A percentile compares a stretch with the other conserved stretches of the same genome.
Conservation (phyloP, 805 yeast genomes). For the Barnettozyma salicaria region DNA sequence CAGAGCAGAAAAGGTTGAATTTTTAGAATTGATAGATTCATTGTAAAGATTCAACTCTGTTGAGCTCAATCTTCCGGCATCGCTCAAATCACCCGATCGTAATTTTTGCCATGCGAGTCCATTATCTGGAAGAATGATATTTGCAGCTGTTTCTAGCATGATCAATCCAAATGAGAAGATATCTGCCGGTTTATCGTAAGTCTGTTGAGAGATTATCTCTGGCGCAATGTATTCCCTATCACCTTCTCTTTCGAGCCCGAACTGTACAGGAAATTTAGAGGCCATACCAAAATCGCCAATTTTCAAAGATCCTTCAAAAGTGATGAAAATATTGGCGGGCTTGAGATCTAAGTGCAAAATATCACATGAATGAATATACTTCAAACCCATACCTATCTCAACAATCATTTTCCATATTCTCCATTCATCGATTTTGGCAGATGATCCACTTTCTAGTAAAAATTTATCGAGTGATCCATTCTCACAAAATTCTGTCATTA, state of each 20-base stretch:
- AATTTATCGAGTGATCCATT: conserved; percentile 86
- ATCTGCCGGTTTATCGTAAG: conserved; percentile 89
- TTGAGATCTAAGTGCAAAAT: conserved; percentile 86
- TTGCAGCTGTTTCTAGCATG: conserved; percentile 93
- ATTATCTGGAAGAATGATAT: conserved; percentile 89
- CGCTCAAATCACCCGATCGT: conserved; percentile 90
- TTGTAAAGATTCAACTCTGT: conserved; percentile 46
- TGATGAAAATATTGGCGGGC: conserved; percentile 90
- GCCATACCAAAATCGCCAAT: conserved; percentile 98
- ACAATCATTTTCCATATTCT: conserved; percentile 94
- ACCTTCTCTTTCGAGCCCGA: conserved; percentile 82
- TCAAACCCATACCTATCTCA: conserved; percentile 74
- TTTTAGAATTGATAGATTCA: conserved; percentile 21
- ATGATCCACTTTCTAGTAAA: conserved; percentile 67
- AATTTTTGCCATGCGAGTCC: conserved; percentile 96
- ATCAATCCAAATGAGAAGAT: conserved; percentile 91
- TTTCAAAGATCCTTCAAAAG: conserved; percentile 90
- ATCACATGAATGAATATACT: conserved; percentile 70
- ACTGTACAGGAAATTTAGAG: conserved; percentile 66
- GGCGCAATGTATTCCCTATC: conserved; percentile 98
- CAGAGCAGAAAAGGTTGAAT: conserved; percentile 22
- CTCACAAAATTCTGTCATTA: conserved; percentile 93
- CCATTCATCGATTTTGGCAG: conserved; percentile 86
- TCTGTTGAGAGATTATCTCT: conserved; percentile 76
- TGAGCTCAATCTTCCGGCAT: conserved; percentile 82